Evolutionary conservation across 441 rosid species (phyloP).

Genomic region (Melianthus villosus): DNA sequence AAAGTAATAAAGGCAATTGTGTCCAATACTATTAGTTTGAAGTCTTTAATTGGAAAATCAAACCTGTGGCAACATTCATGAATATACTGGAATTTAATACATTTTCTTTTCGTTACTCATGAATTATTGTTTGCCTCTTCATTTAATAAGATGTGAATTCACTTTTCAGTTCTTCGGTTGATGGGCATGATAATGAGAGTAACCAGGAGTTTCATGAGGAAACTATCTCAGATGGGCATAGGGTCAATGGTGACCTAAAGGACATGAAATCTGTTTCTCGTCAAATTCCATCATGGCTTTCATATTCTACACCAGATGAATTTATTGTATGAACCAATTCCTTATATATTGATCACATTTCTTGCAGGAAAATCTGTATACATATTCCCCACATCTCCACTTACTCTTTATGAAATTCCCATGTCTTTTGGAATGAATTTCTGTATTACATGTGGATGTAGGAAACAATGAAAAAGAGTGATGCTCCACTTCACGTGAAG

Average conservation of each 20-base stretch:
- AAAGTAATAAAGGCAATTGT: too few species aligned
- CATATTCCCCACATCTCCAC: too few species aligned
- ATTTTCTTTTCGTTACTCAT: conserved; percentile 1
- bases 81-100: conserved; percentile 3
- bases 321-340: conserved; percentile 53
- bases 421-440: conserved; percentile 14
- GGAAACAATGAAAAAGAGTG: conserved; percentile 83
- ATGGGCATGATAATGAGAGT: conserved; percentile 65
- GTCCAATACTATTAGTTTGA: too few species aligned
- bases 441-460: conserved; percentile 16
- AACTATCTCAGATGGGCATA: conserved; percentile 29
- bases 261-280: conserved; percentile 30
- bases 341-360: conserved; percentile 9
- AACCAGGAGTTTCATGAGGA: conserved; percentile 46
- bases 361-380: too few species aligned
- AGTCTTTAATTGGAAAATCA: too few species aligned
- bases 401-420: conserved; percentile 6
- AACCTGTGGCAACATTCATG: neutral
- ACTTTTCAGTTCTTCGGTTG: conserved; percentile 58
- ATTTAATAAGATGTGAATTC: conserved; percentile 3
- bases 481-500: conserved; percentile 76
- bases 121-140: conserved; percentile 3
- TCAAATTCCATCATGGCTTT: conserved; percentile 75
- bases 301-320: conserved; percentile 82
- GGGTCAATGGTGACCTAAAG: conserved; percentile 29